Percentiles rank a stretch among this genome's conserved stretches.
Conservation (phyloP, 345 rosid species). For the Firmiana major region DNA sequence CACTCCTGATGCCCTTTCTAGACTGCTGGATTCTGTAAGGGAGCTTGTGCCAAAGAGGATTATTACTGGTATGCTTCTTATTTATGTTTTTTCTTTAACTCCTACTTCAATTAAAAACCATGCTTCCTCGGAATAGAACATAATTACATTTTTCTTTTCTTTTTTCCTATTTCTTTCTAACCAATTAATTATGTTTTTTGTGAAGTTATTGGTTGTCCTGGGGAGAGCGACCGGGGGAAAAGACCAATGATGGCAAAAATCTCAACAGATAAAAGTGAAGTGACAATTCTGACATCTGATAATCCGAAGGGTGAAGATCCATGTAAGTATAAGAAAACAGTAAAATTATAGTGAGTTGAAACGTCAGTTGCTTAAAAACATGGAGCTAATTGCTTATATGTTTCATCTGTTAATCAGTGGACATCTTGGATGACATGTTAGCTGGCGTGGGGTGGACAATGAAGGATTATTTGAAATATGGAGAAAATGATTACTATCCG, state of each 20-base stretch:
- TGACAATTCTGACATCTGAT: constrained; percentile 88
- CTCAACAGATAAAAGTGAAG: constrained; percentile 85
- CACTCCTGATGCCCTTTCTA: constrained; percentile 81
- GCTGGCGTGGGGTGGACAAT: constrained; percentile 91
- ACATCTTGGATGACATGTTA: constrained; percentile 92
- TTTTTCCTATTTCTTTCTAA: neutral
- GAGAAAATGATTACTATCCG: constrained; percentile 86
- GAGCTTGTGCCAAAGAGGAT: constrained; percentile 83
- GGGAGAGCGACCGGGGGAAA: constrained; percentile 79
- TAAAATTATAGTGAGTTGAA: constrained; percentile 1
- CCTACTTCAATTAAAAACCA: neutral
- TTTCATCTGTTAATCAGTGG: constrained; percentile 55
- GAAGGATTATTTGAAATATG: constrained; percentile 82
- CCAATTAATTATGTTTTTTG: constrained; percentile 4
- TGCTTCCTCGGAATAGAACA: neutral
- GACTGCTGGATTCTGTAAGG: constrained; percentile 79
- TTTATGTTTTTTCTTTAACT: neutral
- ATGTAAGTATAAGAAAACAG: constrained; percentile 37
- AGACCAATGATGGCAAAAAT: constrained; percentile 87
- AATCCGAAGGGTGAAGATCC: constrained; percentile 90
- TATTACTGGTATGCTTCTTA: constrained; percentile 67
- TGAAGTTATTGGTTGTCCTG: constrained; percentile 78
- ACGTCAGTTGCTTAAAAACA: neutral
- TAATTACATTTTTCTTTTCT: neutral
- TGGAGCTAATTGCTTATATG: neutral